These are phyloP conservation scores for Kodamaea ohmeri DNA, from an alignment of 1,139 yeast species.

Conservation along the genomic window DNA sequence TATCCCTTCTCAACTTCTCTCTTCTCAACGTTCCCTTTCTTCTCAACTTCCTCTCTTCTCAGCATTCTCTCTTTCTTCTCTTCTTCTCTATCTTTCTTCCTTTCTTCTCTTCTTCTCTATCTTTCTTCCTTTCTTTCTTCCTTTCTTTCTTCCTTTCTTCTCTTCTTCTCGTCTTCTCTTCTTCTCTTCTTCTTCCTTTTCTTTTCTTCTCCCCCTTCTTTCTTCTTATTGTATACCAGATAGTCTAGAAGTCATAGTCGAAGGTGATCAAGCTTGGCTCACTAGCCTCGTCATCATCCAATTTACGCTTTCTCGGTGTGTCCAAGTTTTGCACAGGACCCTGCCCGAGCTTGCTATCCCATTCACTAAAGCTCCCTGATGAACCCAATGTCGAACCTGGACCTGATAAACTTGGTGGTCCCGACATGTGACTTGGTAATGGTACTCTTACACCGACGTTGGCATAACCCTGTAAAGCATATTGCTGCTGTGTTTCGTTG, in stretches of 20 bases:
- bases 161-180: not conserved
- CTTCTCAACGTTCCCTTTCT: too few species aligned
- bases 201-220: not conserved
- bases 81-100: too few species aligned
- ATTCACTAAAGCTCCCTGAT: constrained; percentile 42
- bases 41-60: too few species aligned
- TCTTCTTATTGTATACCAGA: constrained; percentile 1
- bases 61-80: too few species aligned
- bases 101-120: not conserved
- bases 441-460: constrained; percentile 43
- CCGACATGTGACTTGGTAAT: constrained; percentile 44
- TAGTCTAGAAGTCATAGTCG: constrained; percentile 14
- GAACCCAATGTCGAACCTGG: constrained; percentile 43
- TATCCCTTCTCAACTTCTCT: too few species aligned
- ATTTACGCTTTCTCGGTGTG: constrained; percentile 35
- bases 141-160: not conserved
- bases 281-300: constrained; percentile 27
- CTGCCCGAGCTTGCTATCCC: constrained; percentile 33
- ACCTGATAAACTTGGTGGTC: constrained; percentile 41
- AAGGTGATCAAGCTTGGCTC: constrained; percentile 14
- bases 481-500: constrained; percentile 8
- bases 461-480: constrained; percentile 7
- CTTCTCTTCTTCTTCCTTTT: not conserved
- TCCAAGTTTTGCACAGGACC: constrained; percentile 16
- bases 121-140: not conserved